Percentiles rank a stretch among this genome's conserved stretches.
These are phyloP conservation scores for Diospyros kaki DNA, from an alignment of 148 eudicot species.

Conservation along the genomic window DNA sequence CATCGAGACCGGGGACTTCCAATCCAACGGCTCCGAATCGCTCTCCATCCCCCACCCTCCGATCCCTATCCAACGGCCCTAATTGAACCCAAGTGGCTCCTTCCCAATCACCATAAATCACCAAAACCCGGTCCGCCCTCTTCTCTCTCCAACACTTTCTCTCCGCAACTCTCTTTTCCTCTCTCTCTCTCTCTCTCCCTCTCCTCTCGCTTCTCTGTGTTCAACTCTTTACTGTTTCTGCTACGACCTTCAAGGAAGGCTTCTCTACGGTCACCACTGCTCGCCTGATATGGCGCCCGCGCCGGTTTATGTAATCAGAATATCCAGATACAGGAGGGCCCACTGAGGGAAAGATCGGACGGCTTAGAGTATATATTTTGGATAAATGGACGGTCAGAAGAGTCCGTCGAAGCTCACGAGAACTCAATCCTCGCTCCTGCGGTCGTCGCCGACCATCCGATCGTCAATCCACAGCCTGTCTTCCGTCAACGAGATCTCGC, in stretches of 20 bases:
- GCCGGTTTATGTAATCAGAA: slow-evolving; percentile 15
- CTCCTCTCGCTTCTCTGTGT: slow-evolving; percentile 5
- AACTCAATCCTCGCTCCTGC: slow-evolving; percentile 78
- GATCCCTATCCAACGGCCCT: slow-evolving; percentile 35
- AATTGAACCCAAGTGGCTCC: slow-evolving; percentile 24
- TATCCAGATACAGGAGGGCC: slow-evolving; percentile 30
- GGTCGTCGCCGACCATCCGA: slow-evolving; percentile 77
- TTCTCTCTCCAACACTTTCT: background rate
- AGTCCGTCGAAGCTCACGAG: slow-evolving; percentile 61
- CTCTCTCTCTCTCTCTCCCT: background rate
- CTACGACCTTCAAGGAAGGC: background rate
- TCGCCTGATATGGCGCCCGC: slow-evolving; percentile 31
- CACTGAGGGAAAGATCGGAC: slow-evolving; percentile 13
- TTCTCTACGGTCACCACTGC: slow-evolving; percentile 22
- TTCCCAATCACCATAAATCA: slow-evolving; percentile 8
- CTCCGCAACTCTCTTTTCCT: background rate
- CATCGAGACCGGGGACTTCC: slow-evolving; percentile 36
- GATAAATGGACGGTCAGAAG: slow-evolving; percentile 50
- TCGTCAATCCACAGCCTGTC: slow-evolving; percentile 70
- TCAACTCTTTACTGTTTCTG: background rate
- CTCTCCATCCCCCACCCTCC: slow-evolving; percentile 6
- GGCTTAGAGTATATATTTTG: background rate
- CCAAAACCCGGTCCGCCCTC: slow-evolving; percentile 22
- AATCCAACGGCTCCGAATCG: slow-evolving; percentile 24
- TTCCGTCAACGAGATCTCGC: slow-evolving; percentile 31